Base-by-base conservation (phyloP, 371 early-diverging fungal species). In the Syncephalastrum monosporum region DNA sequence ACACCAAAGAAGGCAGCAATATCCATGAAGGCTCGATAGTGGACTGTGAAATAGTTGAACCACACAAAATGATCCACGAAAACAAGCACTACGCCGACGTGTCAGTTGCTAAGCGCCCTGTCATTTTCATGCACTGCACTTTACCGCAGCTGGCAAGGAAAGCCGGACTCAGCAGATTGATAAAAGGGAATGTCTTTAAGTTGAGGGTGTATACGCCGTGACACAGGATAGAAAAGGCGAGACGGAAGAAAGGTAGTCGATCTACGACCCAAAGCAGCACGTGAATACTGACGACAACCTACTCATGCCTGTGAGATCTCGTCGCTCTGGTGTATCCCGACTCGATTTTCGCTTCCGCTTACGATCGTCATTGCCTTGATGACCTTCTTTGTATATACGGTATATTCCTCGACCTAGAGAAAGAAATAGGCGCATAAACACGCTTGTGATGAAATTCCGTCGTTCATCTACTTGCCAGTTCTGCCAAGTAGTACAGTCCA, bases 1-100 rank as follows among this genome's bases (percentile, higher is more conserved):
- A 93, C 69, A 3, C 89, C 91, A 70, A 94, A 94, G 75, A 94
- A 93, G 12, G 88, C 80, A n/a, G 89, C 89, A 46, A 91, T 88
- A 52, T 91, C 90, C 72, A 77, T 65, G 61, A 92, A 90, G 10
- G 83, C 75, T 59, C 80, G 78, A 55, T 85, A 83, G 53, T 83
- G 81, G 0, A 65, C 63, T 4, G 88, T 75, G 67, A 94, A 94
- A 69, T 86, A 91, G 56, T 79, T 79, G 70, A 93, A 94, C 95
- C 95, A 94, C 46, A 88, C 63, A 59, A 91, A 91, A 64, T 94
- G 95, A 68, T 94, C 84, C 5, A 65, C 73, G 53, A 94, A 65
- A 1, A 88, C 91, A n/a, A 94, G 74, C 1, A 83, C 91, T 91
- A 61, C 13, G 16, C 5, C 45, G 21, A 47, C n/a, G 38, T 6